Percentiles rank a stretch among this genome's conserved stretches.
Evolutionary conservation across 805 yeast genomes (phyloP).

Genomic region (Ogataea pilisensis): DNA sequence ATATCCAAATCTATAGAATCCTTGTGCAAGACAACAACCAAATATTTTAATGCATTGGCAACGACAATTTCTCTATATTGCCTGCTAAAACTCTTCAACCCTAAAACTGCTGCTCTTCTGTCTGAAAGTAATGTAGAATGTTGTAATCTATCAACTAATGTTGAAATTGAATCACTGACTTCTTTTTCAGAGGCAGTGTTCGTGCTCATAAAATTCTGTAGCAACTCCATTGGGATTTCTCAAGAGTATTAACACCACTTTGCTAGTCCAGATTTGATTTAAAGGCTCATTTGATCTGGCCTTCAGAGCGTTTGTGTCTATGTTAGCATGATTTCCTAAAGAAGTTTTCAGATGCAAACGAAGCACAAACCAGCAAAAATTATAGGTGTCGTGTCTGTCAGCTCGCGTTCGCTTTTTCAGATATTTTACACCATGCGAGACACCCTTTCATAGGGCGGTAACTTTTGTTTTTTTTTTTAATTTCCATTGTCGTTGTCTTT

Average conservation of each 20-base stretch:
- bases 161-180: constrained; percentile 78
- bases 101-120: constrained; percentile 85
- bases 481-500: no score
- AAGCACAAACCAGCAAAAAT: no score
- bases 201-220: constrained; percentile 33
- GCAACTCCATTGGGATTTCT: constrained; percentile 26
- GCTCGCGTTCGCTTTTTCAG: no score
- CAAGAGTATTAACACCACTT: not conserved
- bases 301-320: not conserved
- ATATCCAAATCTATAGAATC: constrained; percentile 67
- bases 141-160: constrained; percentile 79
- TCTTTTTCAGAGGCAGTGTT: constrained; percentile 33
- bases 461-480: no score
- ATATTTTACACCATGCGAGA: no score
- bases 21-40: constrained; percentile 58
- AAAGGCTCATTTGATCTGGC: not conserved
- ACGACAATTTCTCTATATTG: constrained; percentile 88
- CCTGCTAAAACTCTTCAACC: constrained; percentile 82
- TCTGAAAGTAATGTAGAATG: constrained; percentile 82
- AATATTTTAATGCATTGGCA: constrained; percentile 75
- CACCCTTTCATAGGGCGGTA: no score
- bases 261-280: not conserved
- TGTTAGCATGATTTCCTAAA: no score
- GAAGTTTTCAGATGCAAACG: no score
- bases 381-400: no score